Percentiles rank a stretch among this genome's conserved stretches.
Evolutionary conservation across 2,329 filamentous ascomycete species (phyloP).

Genomic region (Diaporthe ilicicola): DNA sequence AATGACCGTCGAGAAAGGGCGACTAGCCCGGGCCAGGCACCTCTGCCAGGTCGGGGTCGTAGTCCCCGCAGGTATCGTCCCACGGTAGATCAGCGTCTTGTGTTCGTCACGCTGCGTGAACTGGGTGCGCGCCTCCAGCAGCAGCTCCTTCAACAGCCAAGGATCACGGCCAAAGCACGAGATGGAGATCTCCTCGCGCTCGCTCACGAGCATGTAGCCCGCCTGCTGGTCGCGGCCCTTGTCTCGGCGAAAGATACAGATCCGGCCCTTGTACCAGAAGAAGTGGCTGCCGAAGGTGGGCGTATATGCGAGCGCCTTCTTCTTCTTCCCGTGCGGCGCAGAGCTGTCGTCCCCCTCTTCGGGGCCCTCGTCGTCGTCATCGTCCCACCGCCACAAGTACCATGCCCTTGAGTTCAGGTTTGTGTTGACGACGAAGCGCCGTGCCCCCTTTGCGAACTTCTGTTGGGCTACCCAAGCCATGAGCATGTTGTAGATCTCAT

Average conservation of each 20-base stretch:
- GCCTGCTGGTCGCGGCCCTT: slow-evolving; percentile 54
- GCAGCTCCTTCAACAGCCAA: slow-evolving; percentile 66
- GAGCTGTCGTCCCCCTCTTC: slow-evolving; percentile 45
- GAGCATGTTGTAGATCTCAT: slow-evolving; percentile 77
- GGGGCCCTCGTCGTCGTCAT: slow-evolving; percentile 56
- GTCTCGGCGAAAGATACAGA: slow-evolving; percentile 65
- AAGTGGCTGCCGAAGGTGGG: slow-evolving; percentile 73
- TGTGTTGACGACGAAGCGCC: slow-evolving; percentile 72
- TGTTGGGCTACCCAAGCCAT: slow-evolving; percentile 76
- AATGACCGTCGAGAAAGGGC: slow-evolving; percentile 72
- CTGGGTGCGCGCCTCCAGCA: slow-evolving; percentile 63
- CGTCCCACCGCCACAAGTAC: slow-evolving; percentile 54
- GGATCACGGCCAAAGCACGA: slow-evolving; percentile 70
- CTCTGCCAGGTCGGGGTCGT: slow-evolving; percentile 65
- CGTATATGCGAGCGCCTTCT: slow-evolving; percentile 67
- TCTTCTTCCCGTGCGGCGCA: slow-evolving; percentile 43
- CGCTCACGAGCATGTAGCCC: slow-evolving; percentile 51
- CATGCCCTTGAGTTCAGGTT: slow-evolving; percentile 63
- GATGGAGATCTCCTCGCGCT: slow-evolving; percentile 67
- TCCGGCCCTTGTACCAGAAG: slow-evolving; percentile 70
- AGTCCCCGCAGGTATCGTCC: slow-evolving; percentile 51
- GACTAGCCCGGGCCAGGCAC: slow-evolving; percentile 66
- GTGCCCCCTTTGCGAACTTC: slow-evolving; percentile 65
- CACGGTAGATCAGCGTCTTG: slow-evolving; percentile 73
- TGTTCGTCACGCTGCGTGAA: slow-evolving; percentile 66